Conservation (phyloP, 2,329 filamentous ascomycete genomes). For the Aspergillus hortae region DNA sequence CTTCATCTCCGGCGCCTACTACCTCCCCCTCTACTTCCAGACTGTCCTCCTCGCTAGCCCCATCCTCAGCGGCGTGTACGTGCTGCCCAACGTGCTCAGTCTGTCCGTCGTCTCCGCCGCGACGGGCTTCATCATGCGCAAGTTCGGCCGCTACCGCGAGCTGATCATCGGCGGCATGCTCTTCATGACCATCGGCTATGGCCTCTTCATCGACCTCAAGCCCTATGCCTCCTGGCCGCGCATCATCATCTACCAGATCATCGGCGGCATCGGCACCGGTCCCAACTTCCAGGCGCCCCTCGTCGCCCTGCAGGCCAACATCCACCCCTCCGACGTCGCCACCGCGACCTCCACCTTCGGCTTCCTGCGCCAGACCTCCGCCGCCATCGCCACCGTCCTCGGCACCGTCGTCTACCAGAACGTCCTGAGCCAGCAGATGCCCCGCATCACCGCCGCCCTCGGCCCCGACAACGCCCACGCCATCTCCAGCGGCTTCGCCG, state of each 20-base stretch:
- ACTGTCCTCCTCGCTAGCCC: conserved; percentile 65
- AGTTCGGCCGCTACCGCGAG: conserved; percentile 63
- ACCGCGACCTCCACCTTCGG: conserved; percentile 60
- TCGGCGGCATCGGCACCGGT: conserved; percentile 59
- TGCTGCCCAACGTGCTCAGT: conserved; percentile 67
- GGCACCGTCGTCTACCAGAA: conserved; percentile 51
- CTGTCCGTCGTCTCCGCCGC: conserved; percentile 61
- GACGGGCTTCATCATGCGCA: conserved; percentile 68
- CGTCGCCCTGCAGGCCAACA: conserved; percentile 61
- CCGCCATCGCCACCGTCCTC: conserved; percentile 57
- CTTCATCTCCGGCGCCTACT: conserved; percentile 76
- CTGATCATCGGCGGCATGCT: conserved; percentile 58
- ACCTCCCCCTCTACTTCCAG: conserved; percentile 82
- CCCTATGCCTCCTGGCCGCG: conserved; percentile 51
- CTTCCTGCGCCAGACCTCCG: conserved; percentile 58
- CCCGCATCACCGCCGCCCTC: conserved; percentile 25
- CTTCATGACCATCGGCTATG: conserved; percentile 62
- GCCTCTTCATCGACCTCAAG: conserved; percentile 59
- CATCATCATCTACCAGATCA: conserved; percentile 54
- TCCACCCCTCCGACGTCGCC: conserved; percentile 58
- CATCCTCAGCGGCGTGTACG: conserved; percentile 69
- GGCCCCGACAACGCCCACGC: conserved; percentile 24
- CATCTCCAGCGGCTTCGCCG: conserved; percentile 32
- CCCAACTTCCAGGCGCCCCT: conserved; percentile 62
- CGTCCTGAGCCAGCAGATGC: conserved; percentile 31